Evolutionary conservation across 169 alveolate genomes (phyloP), one percentile per base, ranked within the genome.

Genomic region (Neospora caninum): DNA sequence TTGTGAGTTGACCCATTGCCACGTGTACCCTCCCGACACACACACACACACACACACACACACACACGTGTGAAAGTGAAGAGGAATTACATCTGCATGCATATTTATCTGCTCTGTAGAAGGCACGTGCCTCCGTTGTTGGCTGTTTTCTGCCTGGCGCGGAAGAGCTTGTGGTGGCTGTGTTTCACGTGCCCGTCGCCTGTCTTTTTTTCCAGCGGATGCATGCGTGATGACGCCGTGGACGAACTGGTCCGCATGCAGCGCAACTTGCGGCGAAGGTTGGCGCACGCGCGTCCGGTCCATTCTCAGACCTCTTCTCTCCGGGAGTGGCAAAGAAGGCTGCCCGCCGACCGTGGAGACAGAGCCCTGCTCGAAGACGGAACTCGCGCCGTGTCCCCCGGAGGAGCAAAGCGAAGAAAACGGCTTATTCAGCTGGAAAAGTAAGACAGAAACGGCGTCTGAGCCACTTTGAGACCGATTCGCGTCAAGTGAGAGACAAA

Each of bases 201-300:
- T 13, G 25, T 67, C 31, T 0, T 88, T 41, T 41, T 38, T 43
- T 22, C 27, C 83, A 43, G 84, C 39, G 84, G 84, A 73, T 43
- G 84, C 39, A 16, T 73, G 84, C 42, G 84, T 31, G 84, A 31
- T 73, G 84, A 36, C 45, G 39, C 84, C 84, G 43, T 73, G 84
- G 84, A 73, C 27, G 13, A n/a, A 1, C 45, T 73, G 84, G 84
- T 73, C 84, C 39, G 27, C 84, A 13, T 73, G 84, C 84, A 36
- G 49, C 13, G 84, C 42, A 2, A 73, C 84, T n/a, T 31, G 43
- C 84, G 43, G 84, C 39, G 84, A 73, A n/a, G 43, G 91, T 67
- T 84, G 91, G 78, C 80, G 84, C 39, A 7, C 84, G 49, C 84
- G 84, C 9, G 84, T 73, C 45, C 84, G 84, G 18, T 36, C 84